Evolutionary conservation across 306 rosid genomes (phyloP).

Genomic region (Cicer bijugum): DNA sequence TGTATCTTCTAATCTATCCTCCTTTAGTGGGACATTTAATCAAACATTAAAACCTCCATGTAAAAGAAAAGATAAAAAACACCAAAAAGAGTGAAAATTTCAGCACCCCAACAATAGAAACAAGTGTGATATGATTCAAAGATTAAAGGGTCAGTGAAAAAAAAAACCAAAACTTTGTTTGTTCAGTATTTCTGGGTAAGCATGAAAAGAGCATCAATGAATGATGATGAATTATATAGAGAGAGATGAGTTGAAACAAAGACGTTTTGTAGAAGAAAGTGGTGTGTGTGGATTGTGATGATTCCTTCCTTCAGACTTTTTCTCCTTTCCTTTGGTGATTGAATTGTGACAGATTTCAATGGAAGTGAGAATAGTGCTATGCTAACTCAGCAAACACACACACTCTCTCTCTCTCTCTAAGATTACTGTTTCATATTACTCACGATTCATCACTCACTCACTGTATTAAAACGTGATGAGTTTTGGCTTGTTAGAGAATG

Average conservation of each 20-base stretch:
- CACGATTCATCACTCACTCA: background rate
- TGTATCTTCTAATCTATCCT: conserved; percentile 27
- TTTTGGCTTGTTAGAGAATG: background rate
- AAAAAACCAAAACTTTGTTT: conserved; percentile 38
- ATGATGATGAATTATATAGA: background rate
- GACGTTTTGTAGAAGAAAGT: conserved; percentile 45
- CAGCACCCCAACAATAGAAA: conserved; percentile 38
- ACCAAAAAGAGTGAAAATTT: background rate
- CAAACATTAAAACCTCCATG: conserved; percentile 30
- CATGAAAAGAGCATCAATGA: background rate
- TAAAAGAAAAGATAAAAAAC: conserved; percentile 40
- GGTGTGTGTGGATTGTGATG: conserved; percentile 32
- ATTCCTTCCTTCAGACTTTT: conserved; percentile 47
- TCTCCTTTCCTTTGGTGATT: conserved; percentile 29
- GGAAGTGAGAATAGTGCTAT: conserved; percentile 42
- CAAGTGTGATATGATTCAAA: background rate
- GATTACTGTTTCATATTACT: background rate
- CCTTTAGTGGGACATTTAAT: conserved; percentile 19
- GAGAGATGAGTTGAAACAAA: conserved; percentile 37
- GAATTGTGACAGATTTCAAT: conserved; percentile 49
- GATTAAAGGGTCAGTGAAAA: conserved; percentile 29
- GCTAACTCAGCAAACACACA: background rate
- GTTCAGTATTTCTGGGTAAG: conserved; percentile 25
- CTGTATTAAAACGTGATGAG: conserved; percentile 12
- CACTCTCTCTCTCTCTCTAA: background rate